A percentile compares a stretch with the other conserved stretches of the same genome.
Evolutionary conservation across 345 rosid genomes (phyloP).

Genomic region (Lenwebbia sp.): DNA sequence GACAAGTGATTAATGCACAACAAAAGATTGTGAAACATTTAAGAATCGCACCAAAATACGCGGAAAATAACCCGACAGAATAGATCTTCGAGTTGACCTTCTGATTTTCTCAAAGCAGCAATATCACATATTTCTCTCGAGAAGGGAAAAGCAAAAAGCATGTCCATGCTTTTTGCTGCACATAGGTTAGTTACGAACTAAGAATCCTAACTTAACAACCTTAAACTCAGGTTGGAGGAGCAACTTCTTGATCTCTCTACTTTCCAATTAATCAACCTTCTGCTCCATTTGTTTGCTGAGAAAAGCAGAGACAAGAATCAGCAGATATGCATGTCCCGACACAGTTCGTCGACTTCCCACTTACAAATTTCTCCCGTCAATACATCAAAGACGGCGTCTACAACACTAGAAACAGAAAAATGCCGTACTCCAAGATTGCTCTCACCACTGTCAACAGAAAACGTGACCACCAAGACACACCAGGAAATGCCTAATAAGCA

Average conservation of each 20-base stretch:
- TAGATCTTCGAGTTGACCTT: neutral
- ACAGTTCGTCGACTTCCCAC: neutral
- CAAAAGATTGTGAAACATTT: neutral
- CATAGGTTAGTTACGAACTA: neutral
- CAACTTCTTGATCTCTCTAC: neutral
- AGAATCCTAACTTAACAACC: neutral
- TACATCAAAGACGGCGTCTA: neutral
- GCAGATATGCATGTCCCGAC: neutral
- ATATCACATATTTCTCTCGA: neutral
- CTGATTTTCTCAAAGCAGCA: neutral
- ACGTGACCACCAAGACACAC: neutral
- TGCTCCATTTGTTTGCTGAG: neutral
- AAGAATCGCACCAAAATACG: neutral
- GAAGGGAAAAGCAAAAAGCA: neutral
- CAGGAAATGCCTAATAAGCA: neutral
- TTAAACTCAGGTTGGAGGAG: neutral
- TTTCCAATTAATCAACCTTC: neutral
- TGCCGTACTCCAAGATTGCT: neutral
- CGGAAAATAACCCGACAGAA: neutral
- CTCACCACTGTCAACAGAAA: neutral
- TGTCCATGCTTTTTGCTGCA: neutral
- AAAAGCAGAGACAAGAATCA: neutral
- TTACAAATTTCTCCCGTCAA: neutral
- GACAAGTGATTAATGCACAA: neutral
- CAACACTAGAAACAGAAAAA: neutral